phyloP scores from a whole-genome alignment of 2,329 filamentous ascomycete species.

The Lomentospora prolificans region DNA sequence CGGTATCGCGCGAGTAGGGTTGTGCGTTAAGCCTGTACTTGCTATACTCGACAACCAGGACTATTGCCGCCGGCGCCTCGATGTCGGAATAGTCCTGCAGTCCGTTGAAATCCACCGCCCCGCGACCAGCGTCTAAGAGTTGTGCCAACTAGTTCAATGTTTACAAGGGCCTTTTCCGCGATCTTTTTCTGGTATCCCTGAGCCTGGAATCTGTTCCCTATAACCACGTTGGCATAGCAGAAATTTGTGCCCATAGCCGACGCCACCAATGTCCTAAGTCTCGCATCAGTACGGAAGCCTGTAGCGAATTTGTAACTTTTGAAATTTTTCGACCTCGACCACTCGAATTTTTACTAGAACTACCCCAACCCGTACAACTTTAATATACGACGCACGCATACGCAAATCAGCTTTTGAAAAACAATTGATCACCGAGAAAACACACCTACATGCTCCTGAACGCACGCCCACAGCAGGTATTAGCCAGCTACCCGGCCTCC shows the following conservation, averaged over 20 bases:
- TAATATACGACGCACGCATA: too few relatives aligned
- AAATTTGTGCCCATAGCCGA: neutral
- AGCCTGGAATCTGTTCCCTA: neutral
- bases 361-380: too few relatives aligned
- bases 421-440: too few relatives aligned
- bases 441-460: too few relatives aligned
- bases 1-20: neutral
- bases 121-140: neutral
- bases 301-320: too few relatives aligned
- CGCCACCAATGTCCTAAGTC: neutral
- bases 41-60: neutral
- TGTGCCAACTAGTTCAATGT: neutral
- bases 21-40: neutral
- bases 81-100: neutral
- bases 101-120: neutral
- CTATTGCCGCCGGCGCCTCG: neutral
- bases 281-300: too few relatives aligned
- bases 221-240: neutral
- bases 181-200: neutral
- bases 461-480: too few relatives aligned
- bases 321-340: too few relatives aligned
- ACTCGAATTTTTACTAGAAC: too few relatives aligned
- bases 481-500: too few relatives aligned
- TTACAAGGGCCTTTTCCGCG: neutral
- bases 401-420: too few relatives aligned